phyloP scores from a whole-genome alignment of 2,329 filamentous ascomycete species.

The Botrytis byssoidea region DNA sequence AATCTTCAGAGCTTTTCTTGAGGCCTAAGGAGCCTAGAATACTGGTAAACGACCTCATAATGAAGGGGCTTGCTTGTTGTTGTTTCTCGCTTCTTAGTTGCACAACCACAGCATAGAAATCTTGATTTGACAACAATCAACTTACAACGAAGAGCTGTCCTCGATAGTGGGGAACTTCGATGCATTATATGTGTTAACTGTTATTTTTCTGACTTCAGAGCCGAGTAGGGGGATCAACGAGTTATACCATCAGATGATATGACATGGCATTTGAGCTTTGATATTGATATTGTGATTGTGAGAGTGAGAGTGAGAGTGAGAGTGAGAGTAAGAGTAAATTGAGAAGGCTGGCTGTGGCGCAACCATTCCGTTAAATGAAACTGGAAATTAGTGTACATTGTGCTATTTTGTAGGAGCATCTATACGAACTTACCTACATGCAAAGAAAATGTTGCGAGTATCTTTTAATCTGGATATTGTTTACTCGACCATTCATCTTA shows the following conservation, averaged over 20 bases:
- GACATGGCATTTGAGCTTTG: slow-evolving; percentile 12
- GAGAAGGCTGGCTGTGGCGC: slow-evolving; percentile 16
- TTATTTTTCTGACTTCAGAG: background rate
- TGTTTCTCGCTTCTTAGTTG: background rate
- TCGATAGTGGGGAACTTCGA: background rate
- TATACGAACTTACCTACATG: background rate
- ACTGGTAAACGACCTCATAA: slow-evolving; percentile 6
- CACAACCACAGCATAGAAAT: background rate
- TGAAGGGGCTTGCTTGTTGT: background rate
- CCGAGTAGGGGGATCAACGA: background rate
- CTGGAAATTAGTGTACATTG: background rate
- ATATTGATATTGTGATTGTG: too few species aligned
- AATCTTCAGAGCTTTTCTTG: background rate
- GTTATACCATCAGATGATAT: slow-evolving; percentile 18
- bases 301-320: background rate
- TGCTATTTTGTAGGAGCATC: background rate
- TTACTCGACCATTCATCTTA: background rate
- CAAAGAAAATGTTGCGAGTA: background rate
- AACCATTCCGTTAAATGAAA: background rate
- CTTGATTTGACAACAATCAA: background rate
- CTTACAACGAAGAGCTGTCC: background rate
- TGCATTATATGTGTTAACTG: background rate
- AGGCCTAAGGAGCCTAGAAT: slow-evolving; percentile 8
- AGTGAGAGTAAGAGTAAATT: slow-evolving; percentile 5
- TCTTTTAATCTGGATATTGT: background rate